Conservation (phyloP, 192 early-diverging fungal genomes). For the Backusella parvicylindrica region DNA sequence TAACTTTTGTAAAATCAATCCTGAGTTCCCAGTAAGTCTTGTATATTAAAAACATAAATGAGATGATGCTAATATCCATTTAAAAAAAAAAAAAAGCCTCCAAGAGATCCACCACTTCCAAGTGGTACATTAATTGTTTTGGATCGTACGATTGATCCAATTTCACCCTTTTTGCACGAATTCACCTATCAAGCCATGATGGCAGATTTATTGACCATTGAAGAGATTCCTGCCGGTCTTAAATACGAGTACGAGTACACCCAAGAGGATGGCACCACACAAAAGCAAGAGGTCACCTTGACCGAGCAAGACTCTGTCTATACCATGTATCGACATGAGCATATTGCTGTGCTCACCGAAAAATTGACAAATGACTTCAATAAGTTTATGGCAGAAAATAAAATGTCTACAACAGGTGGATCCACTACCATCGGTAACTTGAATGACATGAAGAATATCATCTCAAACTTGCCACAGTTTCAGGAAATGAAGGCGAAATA, state of each 20-base stretch:
- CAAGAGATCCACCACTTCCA: slow-evolving; percentile 44
- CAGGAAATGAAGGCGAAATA: slow-evolving; percentile 78
- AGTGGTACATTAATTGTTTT: slow-evolving; percentile 83
- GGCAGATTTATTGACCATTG: slow-evolving; percentile 77
- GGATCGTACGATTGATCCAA: slow-evolving; percentile 90
- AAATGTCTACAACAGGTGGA: slow-evolving; percentile 40
- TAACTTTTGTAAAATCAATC: slow-evolving; percentile 64
- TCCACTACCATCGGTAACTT: slow-evolving; percentile 32
- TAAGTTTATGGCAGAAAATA: slow-evolving; percentile 78
- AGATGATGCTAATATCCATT: background rate
- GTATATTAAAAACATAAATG: background rate
- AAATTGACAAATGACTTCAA: slow-evolving; percentile 75
- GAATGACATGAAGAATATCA: slow-evolving; percentile 83
- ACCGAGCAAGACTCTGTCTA: slow-evolving; percentile 82
- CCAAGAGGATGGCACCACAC: slow-evolving; percentile 41
- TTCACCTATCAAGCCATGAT: slow-evolving; percentile 99
- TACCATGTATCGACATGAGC: slow-evolving; percentile 72
- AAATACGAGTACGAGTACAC: slow-evolving; percentile 61
- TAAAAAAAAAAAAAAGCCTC: slow-evolving; percentile 36
- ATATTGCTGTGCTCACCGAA: slow-evolving; percentile 76
- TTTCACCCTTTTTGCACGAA: slow-evolving; percentile 92
- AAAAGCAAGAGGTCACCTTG: slow-evolving; percentile 49
- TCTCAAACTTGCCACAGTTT: slow-evolving; percentile 82
- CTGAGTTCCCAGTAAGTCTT: slow-evolving; percentile 55
- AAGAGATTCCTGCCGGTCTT: slow-evolving; percentile 49